Evolutionary conservation across 495 filamentous ascomycete genomes (phyloP).

Genomic region (Penicilliopsis zonata): DNA sequence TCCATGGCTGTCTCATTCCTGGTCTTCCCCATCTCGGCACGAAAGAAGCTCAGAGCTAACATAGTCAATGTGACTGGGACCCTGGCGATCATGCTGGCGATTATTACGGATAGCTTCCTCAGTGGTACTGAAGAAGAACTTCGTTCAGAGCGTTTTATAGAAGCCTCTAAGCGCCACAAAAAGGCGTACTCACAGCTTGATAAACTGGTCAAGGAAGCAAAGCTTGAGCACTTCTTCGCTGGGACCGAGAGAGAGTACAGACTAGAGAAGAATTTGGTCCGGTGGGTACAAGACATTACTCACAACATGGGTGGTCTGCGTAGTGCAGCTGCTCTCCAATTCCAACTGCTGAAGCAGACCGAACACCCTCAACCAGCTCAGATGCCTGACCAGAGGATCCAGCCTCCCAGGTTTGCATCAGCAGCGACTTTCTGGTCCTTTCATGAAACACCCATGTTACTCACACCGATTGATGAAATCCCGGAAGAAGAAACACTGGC

Average conservation of each 20-base stretch:
- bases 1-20: constrained; percentile 67
- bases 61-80: constrained; percentile 66
- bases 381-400: constrained; percentile 3
- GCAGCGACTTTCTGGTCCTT: constrained; percentile 19
- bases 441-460: constrained; percentile 24
- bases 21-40: constrained; percentile 72
- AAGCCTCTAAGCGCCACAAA: constrained; percentile 53
- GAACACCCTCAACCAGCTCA: constrained; percentile 11
- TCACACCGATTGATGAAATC: constrained; percentile 56
- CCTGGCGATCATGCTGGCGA: constrained; percentile 66
- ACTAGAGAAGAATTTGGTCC: constrained; percentile 66
- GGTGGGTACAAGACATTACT: constrained; percentile 74
- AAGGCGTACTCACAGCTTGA: constrained; percentile 60
- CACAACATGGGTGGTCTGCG: constrained; percentile 87
- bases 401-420: constrained; percentile 6
- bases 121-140: constrained; percentile 76
- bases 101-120: constrained; percentile 77
- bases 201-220: constrained; percentile 76
- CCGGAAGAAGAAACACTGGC: constrained; percentile 47
- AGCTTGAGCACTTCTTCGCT: constrained; percentile 76
- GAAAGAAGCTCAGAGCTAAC: constrained; percentile 59
- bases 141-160: constrained; percentile 45
- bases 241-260: constrained; percentile 76
- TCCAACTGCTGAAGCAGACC: constrained; percentile 62
- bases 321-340: constrained; percentile 82